Evolutionary conservation across 352 stramenopile genomes (phyloP), one percentile per base, ranked within the genome.

Genomic region (Saprolegnia parasitica): DNA sequence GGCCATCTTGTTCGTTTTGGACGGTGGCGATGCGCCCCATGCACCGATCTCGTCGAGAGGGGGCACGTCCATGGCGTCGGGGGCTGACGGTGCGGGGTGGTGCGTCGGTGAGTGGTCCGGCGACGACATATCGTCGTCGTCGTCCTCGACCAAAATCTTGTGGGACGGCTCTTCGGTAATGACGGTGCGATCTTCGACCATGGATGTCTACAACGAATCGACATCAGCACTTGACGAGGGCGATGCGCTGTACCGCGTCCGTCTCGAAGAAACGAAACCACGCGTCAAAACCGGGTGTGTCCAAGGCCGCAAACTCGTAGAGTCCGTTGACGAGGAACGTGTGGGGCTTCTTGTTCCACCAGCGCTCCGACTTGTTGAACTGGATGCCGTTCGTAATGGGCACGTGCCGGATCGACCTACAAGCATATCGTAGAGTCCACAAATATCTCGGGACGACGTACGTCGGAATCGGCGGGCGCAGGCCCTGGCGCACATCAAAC

Each of bases 401-500:
- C 39, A 46, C 21, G 37, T 0, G 45, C 54, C 58, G 39, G 54
- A 66, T 66, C 35, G 35, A 21, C 23, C 40, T 66, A 39, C 4
- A 39, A 39, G 58, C n/a, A 39, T 4, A 52, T 16, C 40, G 39
- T n/a, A 54, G 3, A 66, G 37, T 5, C 45, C 32, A 5, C 32
- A 66, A 35, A 49, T 52, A 21, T 11, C 39, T 18, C 58, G 35
- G 47, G 39, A 55, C 35, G 5, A 39, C 54, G 15, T 35, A 66
- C 39, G 35, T 21, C 6, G 58, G 58, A 8, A 66, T 21, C 18
- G 58, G 58, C 10, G 58, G 49, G 5, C 58, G 39, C 45, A 54
- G 58, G 23, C 58, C 58, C 10, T 66, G 35, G 21, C 47, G n/a
- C 16, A 66, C 58, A 24, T 66, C 58, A 29, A 55, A 66, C 32